Evolutionary conservation across 352 stramenopile genomes (phyloP), one percentile per base, ranked within the genome.

Genomic region (Phytophthora syringae): DNA sequence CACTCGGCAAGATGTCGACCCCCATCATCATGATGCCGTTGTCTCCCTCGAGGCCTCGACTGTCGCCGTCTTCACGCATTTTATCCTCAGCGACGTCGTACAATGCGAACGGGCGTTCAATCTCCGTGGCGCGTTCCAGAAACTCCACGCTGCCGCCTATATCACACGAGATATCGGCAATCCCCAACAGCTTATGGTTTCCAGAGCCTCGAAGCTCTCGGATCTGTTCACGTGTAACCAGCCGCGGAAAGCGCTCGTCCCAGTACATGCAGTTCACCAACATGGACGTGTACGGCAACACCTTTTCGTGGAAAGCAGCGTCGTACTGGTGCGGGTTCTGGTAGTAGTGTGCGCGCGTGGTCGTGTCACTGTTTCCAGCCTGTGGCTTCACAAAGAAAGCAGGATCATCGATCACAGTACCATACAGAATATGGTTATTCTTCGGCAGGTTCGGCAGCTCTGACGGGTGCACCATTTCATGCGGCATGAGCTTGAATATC

Each of bases 261-360:
- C 97, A 99, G 77, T 99, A 99, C 73, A 98, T 98, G 67, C 93
- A 94, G 79, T 98, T 99, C 45, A 98, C 82, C 21, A 99, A 70
- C 64, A 98, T 95, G 32, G 93, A 97, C 52, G 86, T 80, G 65
- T 98, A 87, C 5, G 94, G 94, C 43, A 93, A 83, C 53, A 98
- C 76, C 18, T 80, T 87, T 60, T 97, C 72, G 53, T 97, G 86
- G 78, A 99, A 99, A 28, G 88, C 82, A 47, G 80, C 72, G 50
- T 96, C 85, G 76, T 98, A 99, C 30, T 88, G 58, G 39, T 94
- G 77, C 5, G 97, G 94, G 68, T 98, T 80, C 53, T 86, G 75
- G 62, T 96, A 96, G 77, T 98, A 99, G 52, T 99, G 81, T 6
- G 89, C 72, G 11, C 89, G 79, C 9, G 71, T 74, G 2, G 45